Base-by-base conservation (phyloP, 805 yeast species). In the Candida ulmi region DNA sequence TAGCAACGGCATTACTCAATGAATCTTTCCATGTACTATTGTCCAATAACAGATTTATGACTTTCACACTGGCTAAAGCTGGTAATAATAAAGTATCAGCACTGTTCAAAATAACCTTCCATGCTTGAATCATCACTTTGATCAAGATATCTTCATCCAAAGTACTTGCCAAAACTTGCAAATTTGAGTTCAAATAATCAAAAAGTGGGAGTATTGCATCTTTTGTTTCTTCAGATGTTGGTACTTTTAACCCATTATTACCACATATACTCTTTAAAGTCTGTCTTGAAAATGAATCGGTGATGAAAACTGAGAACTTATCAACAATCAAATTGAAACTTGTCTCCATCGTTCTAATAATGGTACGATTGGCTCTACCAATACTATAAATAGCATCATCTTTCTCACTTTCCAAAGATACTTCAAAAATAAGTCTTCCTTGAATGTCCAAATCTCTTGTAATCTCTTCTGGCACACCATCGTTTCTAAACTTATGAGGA, bases 41-140 rank as follows among this genome's bases (percentile, higher is more conserved):
- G 7, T 58, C 61, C 8, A 68, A 59, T 24, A 48, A 40, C 12
- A 48, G 39, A 8, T 51, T 50, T 12, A 40, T 42, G 7, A 51
- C 54, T 39, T 60, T 60, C 25, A 63, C 65, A 51, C 71, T 63
- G 11, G 79, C 71, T 24, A 88, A 58, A 17, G 85, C 77, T 0
- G 98, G 98, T 6, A 91, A 61, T 4, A 88, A 57, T 15, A 91
- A 63, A 29, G 69, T 72, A 51, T 88, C 96, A 1, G 91, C 83
- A 18, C 79, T 69, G 3, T 67, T 61, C 8, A 91, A 65, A 2
- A 88, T 78, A 11, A 78, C 78, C n/a, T 66, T 63, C 98, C 98
- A 91, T 0, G 91, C 76, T 37, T 80, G 82, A 1, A 81, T 52
- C 84, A 87, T 83, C 0, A 86, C 85, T 46, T 76, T 73, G 37